Evolutionary conservation across 176 grass and related monocot genomes (phyloP), one percentile per base, ranked within the genome.

Genomic region (Phoenix roebelenii): DNA sequence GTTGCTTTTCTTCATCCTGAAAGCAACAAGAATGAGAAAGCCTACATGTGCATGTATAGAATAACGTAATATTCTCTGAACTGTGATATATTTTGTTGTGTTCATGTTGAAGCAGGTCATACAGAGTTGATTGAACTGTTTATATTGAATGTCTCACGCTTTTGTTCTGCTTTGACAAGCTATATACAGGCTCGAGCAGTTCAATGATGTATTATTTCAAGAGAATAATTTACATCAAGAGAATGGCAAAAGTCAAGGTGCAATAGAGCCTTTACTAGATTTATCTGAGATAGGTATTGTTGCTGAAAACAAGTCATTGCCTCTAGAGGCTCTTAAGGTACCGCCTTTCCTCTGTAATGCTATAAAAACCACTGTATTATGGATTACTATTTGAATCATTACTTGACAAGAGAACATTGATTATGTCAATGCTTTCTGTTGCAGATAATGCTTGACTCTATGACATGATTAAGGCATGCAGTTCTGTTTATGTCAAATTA

Each of bases 141-240:
- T 44, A 12, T 44, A 44, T 44, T 44, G 35, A 44, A 44, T 12
- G 10, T 9, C 35, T 44, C 35, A 12, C 35, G 2, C 10, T 44
- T 44, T 44, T 44, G 35, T 44, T 44, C 35, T 44, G 35, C 35
- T 84, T 62, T 69, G 15, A 7, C 50, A 65, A 18, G 63, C 4
- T 74, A 55, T 23, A 65, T 49, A 69, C 71, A 97, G 93, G 75
- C 84, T 97, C 18, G 93, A 91, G 73, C 93, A 92, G 26, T 97
- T 97, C 65, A 97, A 97, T 71, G 93, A 91, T 68, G 39, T 97
- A 52, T 77, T 97, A 44, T 69, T 77, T 68, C 87, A 97, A 91
- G 87, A 91, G 67, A 97, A 97, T 59, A 16, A 48, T 65, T 61
- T 85, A 60, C 72, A 85, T 55, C 65, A 88, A 53, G 76, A 77